Evolutionary conservation across 2,329 filamentous ascomycete genomes (phyloP), one percentile per base, ranked within the genome.

Genomic region (Alternaria arbusti): DNA sequence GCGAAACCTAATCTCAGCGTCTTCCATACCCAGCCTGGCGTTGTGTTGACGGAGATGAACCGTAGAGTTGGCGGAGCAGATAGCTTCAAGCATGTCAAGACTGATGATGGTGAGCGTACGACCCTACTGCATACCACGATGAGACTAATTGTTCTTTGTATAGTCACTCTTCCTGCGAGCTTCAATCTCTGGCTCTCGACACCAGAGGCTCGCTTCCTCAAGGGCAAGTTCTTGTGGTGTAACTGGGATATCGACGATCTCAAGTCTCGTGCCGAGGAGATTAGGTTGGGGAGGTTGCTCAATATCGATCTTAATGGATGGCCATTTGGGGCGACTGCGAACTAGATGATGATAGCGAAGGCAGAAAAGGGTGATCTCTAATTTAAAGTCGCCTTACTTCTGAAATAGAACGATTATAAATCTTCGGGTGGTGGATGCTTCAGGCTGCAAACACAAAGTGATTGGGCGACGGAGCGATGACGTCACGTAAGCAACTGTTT

Each of bases 21-120:
- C n/a, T 76, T 80, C 13, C 74, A 73, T 49, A 68, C 82, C 4
- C 83, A 84, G 8, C 82, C 83, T 1, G 83, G 83, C 1, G 72
- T 81, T 2, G 70, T 84, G 5, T 49, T 59, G 7, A 59, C 49
- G 13, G 57, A 58, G 32, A 58, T 51, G 56, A 58, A 58, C 32
- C 46, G 50, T 23, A 58, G 6, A 12, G 56, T 58, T 3, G 56
- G 56, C 5, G 46, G 56, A 4, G 32, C 56, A 11, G 56, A 51
- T 1, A 58, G 56, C 28, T 56, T 49, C 49, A 52, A 50, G 17
- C 13, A 47, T 26, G 28, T 54, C 15, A 26, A 62, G 46, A 58
- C 56, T 17, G 46, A 58, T 51, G 46, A 58, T 51, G 46, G 55
- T 58, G 22, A 58, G 45, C 4, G 22, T 50, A 22, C 10, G 43